Percentiles rank a stretch among this genome's conserved stretches.
phyloP scores from a whole-genome alignment of 257 asterid genomes.

The Lithospermum erythrorhizon region DNA sequence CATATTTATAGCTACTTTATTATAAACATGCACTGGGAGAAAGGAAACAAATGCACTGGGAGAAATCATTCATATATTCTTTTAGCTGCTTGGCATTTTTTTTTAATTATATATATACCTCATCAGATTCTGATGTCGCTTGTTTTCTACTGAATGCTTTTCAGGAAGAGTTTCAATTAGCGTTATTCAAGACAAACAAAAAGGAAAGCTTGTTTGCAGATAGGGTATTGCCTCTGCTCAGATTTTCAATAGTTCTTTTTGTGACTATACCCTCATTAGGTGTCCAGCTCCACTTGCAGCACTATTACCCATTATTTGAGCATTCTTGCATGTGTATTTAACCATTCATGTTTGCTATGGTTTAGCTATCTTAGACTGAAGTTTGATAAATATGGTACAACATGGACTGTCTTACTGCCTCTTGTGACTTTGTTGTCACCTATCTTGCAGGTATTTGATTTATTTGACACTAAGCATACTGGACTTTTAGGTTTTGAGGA shows the following conservation, averaged over 20 bases:
- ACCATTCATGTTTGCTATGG: too few relatives aligned
- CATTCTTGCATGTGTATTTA: background rate
- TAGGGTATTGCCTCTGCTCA: background rate
- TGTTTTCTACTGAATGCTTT: background rate
- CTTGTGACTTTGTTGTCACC: background rate
- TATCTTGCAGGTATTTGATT: constrained; percentile 13
- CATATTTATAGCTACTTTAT: background rate
- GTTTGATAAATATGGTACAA: background rate
- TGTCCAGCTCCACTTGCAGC: too few relatives aligned
- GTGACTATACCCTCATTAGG: background rate
- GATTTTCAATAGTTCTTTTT: background rate
- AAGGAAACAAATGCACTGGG: too few relatives aligned
- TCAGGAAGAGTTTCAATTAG: constrained; percentile 5
- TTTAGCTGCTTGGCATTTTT: too few relatives aligned
- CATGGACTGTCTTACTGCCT: background rate
- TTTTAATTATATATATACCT: too few relatives aligned
- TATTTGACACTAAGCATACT: constrained; percentile 17
- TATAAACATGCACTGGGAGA: too few relatives aligned
- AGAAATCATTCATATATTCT: background rate
- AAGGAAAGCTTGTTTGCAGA: constrained; percentile 5
- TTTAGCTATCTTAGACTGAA: background rate
- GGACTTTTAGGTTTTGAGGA: constrained; percentile 15
- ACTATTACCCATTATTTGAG: background rate
- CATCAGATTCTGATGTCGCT: background rate
- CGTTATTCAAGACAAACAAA: constrained; percentile 6